A percentile compares a stretch with the other conserved stretches of the same genome.
These are phyloP conservation scores for Bassia scoparia DNA, from an alignment of 148 eudicot species.

Conservation along the genomic window DNA sequence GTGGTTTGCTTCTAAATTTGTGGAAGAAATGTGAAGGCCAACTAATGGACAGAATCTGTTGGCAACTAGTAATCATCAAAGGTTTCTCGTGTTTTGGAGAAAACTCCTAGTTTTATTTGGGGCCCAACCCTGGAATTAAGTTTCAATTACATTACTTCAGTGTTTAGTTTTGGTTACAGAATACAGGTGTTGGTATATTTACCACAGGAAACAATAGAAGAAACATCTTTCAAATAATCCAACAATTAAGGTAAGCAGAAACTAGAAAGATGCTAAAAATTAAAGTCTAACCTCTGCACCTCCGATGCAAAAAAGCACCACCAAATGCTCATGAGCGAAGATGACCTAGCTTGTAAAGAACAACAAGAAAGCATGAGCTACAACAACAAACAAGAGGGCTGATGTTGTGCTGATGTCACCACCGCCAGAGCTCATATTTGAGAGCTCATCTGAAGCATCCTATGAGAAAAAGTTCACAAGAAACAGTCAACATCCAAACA, in stretches of 20 bases:
- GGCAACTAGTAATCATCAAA: too few relatives aligned
- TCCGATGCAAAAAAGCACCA: slow-evolving; percentile 82
- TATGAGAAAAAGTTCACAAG: slow-evolving; percentile 25
- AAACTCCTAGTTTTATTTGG: too few relatives aligned
- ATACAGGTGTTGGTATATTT: too few relatives aligned
- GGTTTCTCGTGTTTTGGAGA: too few relatives aligned
- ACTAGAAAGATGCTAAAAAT: neutral
- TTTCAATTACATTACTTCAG: too few relatives aligned
- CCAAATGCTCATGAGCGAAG: slow-evolving; percentile 69
- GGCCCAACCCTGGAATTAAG: too few relatives aligned
- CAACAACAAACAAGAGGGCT: slow-evolving; percentile 61
- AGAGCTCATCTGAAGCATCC: slow-evolving; percentile 61
- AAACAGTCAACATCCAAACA: slow-evolving; percentile 9
- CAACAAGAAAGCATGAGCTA: slow-evolving; percentile 74
- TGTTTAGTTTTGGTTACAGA: too few relatives aligned
- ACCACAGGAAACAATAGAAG: neutral
- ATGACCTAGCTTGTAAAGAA: slow-evolving; percentile 69
- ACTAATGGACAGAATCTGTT: too few relatives aligned
- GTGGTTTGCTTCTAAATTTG: neutral
- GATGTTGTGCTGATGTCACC: slow-evolving; percentile 60
- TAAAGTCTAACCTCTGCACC: slow-evolving; percentile 67
- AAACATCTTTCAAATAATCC: neutral
- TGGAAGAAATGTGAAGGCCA: neutral
- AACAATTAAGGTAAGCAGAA: neutral
- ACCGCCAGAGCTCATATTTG: slow-evolving; percentile 40